These are phyloP conservation scores for Penicillium herquei DNA, from an alignment of 495 filamentous ascomycete species.

Conservation along the genomic window DNA sequence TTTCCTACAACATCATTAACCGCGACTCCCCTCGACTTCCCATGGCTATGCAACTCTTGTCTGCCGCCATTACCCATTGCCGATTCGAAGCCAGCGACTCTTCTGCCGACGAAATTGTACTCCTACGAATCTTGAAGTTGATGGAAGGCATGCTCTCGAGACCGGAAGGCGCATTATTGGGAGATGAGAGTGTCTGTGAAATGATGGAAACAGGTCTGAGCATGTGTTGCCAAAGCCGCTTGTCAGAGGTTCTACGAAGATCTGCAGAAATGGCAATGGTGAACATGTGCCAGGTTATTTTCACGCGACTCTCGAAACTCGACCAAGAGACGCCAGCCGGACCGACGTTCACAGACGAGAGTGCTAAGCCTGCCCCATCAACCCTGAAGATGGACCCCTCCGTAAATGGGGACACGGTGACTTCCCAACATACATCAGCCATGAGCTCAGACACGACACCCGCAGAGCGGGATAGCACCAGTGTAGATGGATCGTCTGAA, in stretches of 20 bases:
- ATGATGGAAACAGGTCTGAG: slow-evolving; percentile 99
- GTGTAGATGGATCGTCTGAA: slow-evolving; percentile 34
- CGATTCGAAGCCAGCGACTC: slow-evolving; percentile 96
- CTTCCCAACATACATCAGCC: slow-evolving; percentile 45
- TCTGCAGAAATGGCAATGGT: slow-evolving; percentile 98
- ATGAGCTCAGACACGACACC: slow-evolving; percentile 42
- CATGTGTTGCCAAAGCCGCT: slow-evolving; percentile 91
- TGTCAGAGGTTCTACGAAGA: slow-evolving; percentile 86
- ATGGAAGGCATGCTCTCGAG: slow-evolving; percentile 98
- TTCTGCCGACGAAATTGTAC: slow-evolving; percentile 89
- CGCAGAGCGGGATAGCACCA: slow-evolving; percentile 34
- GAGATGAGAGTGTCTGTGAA: slow-evolving; percentile 96
- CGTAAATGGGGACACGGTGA: slow-evolving; percentile 67
- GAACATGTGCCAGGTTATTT: slow-evolving; percentile 97
- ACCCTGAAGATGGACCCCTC: slow-evolving; percentile 84
- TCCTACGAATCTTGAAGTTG: slow-evolving; percentile 88
- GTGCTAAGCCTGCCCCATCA: slow-evolving; percentile 52
- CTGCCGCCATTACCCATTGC: slow-evolving; percentile 94
- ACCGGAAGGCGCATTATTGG: slow-evolving; percentile 83
- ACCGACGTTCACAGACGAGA: slow-evolving; percentile 49
- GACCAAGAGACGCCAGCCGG: slow-evolving; percentile 68
- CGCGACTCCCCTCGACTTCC: slow-evolving; percentile 78
- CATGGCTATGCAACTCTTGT: slow-evolving; percentile 90
- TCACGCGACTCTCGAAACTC: slow-evolving; percentile 83
- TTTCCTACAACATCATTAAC: slow-evolving; percentile 89